These are phyloP conservation scores for Trifolium repens DNA, from an alignment of 306 rosid species.

Conservation along the genomic window DNA sequence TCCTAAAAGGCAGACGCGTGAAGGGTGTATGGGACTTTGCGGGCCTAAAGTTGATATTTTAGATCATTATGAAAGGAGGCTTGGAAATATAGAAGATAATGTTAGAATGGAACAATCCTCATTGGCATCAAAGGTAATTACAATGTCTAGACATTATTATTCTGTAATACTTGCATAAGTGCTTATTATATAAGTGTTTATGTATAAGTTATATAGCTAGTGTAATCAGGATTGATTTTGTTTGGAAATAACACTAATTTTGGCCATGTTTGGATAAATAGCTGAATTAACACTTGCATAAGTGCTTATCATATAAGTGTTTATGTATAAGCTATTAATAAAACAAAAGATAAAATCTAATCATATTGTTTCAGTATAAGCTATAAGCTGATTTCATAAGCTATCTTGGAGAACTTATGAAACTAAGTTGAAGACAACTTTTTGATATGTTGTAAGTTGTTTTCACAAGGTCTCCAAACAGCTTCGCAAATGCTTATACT, in stretches of 20 bases:
- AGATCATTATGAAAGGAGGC: slow-evolving; percentile 63
- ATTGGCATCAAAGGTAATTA: slow-evolving; percentile 60
- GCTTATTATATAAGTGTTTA: too few relatives aligned
- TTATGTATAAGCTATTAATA: neutral
- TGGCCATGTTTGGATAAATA: neutral
- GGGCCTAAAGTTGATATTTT: slow-evolving; percentile 58
- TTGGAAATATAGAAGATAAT: slow-evolving; percentile 68
- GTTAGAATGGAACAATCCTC: slow-evolving; percentile 73
- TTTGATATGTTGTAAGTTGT: neutral
- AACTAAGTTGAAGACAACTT: neutral
- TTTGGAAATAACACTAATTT: slow-evolving; percentile 17
- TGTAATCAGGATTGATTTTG: neutral
- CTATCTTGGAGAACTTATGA: neutral
- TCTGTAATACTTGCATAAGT: slow-evolving; percentile 1
- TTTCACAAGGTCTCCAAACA: neutral
- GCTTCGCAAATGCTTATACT: neutral
- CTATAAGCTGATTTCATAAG: neutral
- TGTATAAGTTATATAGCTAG: neutral
- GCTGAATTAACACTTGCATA: neutral
- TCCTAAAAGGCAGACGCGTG: slow-evolving; percentile 52
- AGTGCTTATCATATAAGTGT: neutral
- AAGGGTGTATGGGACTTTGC: slow-evolving; percentile 69
- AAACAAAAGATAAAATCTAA: neutral
- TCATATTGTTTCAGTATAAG: neutral
- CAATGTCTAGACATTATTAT: slow-evolving; percentile 23